Evolutionary conservation across 2,329 filamentous ascomycete species (phyloP).

Genomic region (Tolypocladium ophioglossoides): DNA sequence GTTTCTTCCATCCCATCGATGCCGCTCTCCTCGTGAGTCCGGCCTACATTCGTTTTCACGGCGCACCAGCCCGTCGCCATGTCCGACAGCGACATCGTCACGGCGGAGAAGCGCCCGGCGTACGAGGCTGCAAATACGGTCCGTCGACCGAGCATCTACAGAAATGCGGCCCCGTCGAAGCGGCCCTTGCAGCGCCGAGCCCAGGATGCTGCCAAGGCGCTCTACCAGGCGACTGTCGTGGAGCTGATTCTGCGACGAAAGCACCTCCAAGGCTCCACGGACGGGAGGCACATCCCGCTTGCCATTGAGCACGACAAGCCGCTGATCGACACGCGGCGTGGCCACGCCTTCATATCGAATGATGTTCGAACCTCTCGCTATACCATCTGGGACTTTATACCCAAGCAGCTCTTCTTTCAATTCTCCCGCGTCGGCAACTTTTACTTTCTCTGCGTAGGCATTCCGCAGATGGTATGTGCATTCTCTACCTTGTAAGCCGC

Average conservation of each 20-base stretch:
- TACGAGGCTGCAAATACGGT: neutral
- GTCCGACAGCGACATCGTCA: neutral
- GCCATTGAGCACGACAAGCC: conserved; percentile 25
- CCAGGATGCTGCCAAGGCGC: conserved; percentile 7
- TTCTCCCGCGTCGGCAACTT: conserved; percentile 84
- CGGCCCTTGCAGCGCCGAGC: conserved; percentile 7
- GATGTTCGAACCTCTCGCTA: conserved; percentile 76
- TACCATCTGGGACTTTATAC: conserved; percentile 74
- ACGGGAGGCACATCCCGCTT: conserved; percentile 48
- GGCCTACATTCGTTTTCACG: neutral
- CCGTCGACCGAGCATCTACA: conserved; percentile 1
- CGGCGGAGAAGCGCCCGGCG: neutral
- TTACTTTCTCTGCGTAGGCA: conserved; percentile 73
- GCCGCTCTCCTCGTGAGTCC: neutral
- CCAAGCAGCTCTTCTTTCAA: conserved; percentile 75
- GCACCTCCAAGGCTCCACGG: conserved; percentile 58
- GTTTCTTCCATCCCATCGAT: neutral
- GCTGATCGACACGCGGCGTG: conserved; percentile 39
- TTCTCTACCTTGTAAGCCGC: neutral
- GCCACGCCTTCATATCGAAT: conserved; percentile 40
- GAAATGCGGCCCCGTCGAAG: neutral
- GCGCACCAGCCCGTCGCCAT: neutral
- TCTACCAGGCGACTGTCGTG: conserved; percentile 29
- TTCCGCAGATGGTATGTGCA: conserved; percentile 55
- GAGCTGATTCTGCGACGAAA: conserved; percentile 51